phyloP scores from a whole-genome alignment of 2,329 filamentous ascomycete genomes.

The Lachnellula suecica region DNA sequence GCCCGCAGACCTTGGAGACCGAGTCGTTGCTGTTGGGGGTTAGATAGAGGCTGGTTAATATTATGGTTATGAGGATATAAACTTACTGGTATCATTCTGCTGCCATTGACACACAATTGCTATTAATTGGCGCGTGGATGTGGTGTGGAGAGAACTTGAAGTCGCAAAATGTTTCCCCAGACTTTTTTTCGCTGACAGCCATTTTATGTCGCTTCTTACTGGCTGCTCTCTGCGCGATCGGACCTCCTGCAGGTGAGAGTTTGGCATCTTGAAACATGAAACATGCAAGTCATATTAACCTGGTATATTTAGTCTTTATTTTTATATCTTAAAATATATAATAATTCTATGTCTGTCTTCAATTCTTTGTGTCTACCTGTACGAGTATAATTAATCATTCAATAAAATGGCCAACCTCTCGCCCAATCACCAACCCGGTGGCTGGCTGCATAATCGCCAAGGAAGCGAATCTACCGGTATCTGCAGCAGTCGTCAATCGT shows the following conservation, averaged over 20 bases:
- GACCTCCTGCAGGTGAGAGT: neutral
- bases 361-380: too few relatives aligned
- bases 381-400: too few relatives aligned
- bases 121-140: too few relatives aligned
- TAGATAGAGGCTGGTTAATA: too few relatives aligned
- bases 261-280: neutral
- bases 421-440: neutral
- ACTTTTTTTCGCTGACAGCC: conserved; percentile 10
- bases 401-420: neutral
- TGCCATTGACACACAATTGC: conserved; percentile 21
- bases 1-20: conserved; percentile 30
- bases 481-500: conserved; percentile 10
- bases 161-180: conserved; percentile 3
- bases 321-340: too few relatives aligned
- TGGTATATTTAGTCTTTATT: neutral
- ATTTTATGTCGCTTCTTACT: conserved; percentile 1
- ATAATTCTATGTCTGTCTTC: too few relatives aligned
- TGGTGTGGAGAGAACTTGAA: too few relatives aligned
- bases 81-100: conserved; percentile 27
- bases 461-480: conserved; percentile 12
- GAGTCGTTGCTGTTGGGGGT: conserved; percentile 20
- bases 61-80: too few relatives aligned
- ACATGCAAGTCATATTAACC: neutral
- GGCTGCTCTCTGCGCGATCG: neutral
- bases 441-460: conserved; percentile 12